phyloP scores from a whole-genome alignment of 345 rosid genomes.

The Pistacia vera region DNA sequence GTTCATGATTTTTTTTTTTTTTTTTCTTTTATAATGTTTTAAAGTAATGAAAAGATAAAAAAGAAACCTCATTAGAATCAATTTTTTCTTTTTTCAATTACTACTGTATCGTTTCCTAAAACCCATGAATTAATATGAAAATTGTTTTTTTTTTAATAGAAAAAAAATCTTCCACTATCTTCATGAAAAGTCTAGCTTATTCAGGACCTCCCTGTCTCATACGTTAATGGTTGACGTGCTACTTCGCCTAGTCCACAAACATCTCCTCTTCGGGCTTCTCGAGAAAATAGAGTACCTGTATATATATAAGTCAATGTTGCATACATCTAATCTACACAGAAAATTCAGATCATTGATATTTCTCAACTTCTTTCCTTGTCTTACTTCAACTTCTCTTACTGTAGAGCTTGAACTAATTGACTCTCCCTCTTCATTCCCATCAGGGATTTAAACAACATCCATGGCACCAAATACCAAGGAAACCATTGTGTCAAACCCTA shows the following conservation, averaged over 20 bases:
- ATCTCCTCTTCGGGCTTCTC: constrained; percentile 2
- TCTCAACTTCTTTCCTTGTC: background rate
- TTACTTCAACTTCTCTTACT: background rate
- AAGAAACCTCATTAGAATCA: too few relatives aligned
- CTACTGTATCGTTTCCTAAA: background rate
- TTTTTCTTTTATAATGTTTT: background rate
- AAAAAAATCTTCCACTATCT: background rate
- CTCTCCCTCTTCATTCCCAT: background rate
- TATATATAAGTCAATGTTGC: constrained; percentile 3
- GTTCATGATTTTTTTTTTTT: background rate
- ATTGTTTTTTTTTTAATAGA: too few relatives aligned
- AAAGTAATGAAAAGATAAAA: background rate
- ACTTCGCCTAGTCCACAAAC: constrained; percentile 1
- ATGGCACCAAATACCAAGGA: constrained; percentile 48
- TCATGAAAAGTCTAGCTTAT: constrained; percentile 21
- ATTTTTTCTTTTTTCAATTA: too few relatives aligned
- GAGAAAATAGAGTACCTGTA: constrained; percentile 9
- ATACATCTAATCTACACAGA: background rate
- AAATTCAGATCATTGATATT: background rate
- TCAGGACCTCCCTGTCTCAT: background rate
- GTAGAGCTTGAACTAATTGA: too few relatives aligned
- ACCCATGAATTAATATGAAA: background rate
- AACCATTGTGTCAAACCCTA: constrained; percentile 13
- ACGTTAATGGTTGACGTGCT: background rate
- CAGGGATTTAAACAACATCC: background rate